Evolutionary conservation across 495 filamentous ascomycete genomes (phyloP).

Genomic region (Achaetomiella virescens): DNA sequence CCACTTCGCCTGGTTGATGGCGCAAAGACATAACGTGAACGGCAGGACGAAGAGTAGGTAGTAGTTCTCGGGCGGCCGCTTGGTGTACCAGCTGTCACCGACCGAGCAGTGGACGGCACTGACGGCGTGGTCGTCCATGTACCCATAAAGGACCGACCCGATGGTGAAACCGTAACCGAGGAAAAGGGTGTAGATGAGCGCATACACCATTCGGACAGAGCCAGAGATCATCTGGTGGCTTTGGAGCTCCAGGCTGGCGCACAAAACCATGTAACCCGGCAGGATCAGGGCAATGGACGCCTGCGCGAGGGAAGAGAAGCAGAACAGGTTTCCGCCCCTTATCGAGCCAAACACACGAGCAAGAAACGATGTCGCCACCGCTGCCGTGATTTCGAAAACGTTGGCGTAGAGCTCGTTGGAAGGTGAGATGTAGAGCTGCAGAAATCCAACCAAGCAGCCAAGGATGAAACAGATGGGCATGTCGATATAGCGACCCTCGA

Average conservation of each 20-base stretch:
- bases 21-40: conserved; percentile 75
- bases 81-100: conserved; percentile 29
- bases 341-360: conserved; percentile 85
- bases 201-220: conserved; percentile 91
- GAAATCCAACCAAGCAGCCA: conserved; percentile 71
- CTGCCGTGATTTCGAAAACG: conserved; percentile 85
- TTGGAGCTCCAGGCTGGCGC: conserved; percentile 81
- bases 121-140: conserved; percentile 69
- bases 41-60: conserved; percentile 68
- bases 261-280: conserved; percentile 64
- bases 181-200: conserved; percentile 91
- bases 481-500: conserved; percentile 79
- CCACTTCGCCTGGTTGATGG: conserved; percentile 87
- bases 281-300: conserved; percentile 88
- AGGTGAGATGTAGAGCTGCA: conserved; percentile 77
- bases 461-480: conserved; percentile 83
- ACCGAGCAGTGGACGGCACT: conserved; percentile 61
- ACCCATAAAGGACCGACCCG: conserved; percentile 81
- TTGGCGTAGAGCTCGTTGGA: conserved; percentile 76
- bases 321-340: conserved; percentile 63
- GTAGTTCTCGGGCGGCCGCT: conserved; percentile 56
- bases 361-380: conserved; percentile 83
- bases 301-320: conserved; percentile 89
- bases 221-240: conserved; percentile 81
- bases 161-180: conserved; percentile 97